These are phyloP conservation scores for Clavispora asparagi DNA, from an alignment of 805 yeast genomes.

Conservation along the genomic window DNA sequence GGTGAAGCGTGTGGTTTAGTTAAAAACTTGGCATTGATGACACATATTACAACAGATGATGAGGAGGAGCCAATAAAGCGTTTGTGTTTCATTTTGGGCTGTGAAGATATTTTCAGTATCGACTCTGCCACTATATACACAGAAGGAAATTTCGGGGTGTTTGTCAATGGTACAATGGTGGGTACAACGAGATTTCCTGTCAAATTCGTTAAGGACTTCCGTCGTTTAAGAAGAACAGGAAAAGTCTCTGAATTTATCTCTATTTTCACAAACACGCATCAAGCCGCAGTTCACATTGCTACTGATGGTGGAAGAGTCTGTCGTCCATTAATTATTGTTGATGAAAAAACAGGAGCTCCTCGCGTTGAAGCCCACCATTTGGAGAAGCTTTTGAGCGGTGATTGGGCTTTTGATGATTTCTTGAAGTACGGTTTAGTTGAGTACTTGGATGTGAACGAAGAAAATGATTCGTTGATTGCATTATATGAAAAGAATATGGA, in stretches of 20 bases:
- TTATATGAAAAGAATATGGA: constrained; percentile 59
- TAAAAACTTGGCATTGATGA: constrained; percentile 94
- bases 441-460: constrained; percentile 95
- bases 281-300: constrained; percentile 91
- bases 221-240: constrained; percentile 78
- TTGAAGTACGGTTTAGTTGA: constrained; percentile 83
- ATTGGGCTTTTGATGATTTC: constrained; percentile 88
- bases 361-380: constrained; percentile 72
- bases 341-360: constrained; percentile 50
- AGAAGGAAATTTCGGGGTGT: constrained; percentile 75
- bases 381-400: constrained; percentile 54
- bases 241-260: constrained; percentile 87
- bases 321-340: constrained; percentile 89
- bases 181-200: constrained; percentile 87
- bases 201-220: constrained; percentile 73
- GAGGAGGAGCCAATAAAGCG: constrained; percentile 85
- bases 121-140: constrained; percentile 82
- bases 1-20: constrained; percentile 99
- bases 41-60: constrained; percentile 97
- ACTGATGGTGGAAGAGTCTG: constrained; percentile 99
- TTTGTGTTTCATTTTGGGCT: constrained; percentile 78
- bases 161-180: constrained; percentile 88
- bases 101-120: constrained; percentile 74
- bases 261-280: constrained; percentile 84
- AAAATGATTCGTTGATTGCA: constrained; percentile 90